These are phyloP conservation scores for Acanthamoeba quina DNA, from an alignment of 208 protist species.

Conservation along the genomic window DNA sequence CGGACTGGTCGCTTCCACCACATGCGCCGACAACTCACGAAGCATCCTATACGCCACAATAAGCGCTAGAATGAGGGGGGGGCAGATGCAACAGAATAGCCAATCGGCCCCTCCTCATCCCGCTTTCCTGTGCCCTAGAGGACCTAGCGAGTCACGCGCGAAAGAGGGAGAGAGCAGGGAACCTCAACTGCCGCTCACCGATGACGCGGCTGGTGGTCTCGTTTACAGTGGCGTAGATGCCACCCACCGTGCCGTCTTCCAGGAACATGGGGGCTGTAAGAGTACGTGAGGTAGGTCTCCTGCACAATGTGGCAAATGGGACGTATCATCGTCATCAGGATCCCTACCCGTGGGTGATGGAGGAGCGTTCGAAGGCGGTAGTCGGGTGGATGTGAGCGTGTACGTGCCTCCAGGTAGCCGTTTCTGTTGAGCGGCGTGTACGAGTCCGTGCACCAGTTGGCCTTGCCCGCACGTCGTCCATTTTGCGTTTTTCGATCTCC, in stretches of 20 bases:
- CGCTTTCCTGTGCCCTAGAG: too few species aligned
- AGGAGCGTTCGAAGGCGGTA: too few species aligned
- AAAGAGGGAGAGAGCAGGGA: too few species aligned
- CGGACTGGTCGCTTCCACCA: background rate
- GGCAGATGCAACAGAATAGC: too few species aligned
- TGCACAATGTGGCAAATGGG: background rate
- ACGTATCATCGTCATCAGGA: too few species aligned
- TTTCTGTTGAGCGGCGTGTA: background rate
- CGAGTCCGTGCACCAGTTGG: background rate
- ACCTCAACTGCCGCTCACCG: background rate
- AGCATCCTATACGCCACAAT: too few species aligned
- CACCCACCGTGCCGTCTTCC: constrained; percentile 6
- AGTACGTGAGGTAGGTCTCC: constrained; percentile 37
- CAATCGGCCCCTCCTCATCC: too few species aligned
- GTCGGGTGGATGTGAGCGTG: too few species aligned
- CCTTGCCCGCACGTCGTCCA: background rate
- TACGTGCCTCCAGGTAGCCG: constrained; percentile 36
- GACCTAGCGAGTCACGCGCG: too few species aligned
- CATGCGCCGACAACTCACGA: constrained; percentile 9
- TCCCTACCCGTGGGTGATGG: too few species aligned
- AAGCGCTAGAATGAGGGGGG: too few species aligned
- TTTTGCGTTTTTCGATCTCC: background rate
- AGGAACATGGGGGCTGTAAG: background rate
- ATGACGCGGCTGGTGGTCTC: constrained; percentile 42
- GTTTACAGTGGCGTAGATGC: background rate